Conservation (phyloP, 2,329 filamentous ascomycete species). For the Cytospora schulzeri region DNA sequence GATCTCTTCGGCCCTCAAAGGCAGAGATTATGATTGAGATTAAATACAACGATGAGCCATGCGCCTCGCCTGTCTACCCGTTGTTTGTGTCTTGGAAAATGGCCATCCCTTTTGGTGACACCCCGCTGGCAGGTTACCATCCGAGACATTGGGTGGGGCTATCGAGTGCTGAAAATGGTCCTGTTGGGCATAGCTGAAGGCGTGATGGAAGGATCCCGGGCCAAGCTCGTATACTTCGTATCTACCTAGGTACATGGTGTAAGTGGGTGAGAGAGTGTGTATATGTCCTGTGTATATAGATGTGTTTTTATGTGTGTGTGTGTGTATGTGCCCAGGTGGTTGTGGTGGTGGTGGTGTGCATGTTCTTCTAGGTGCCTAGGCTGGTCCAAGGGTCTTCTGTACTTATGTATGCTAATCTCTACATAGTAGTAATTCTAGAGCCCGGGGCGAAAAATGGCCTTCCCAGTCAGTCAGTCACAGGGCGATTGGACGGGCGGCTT, state of each 20-base stretch:
- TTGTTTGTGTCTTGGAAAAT: not conserved
- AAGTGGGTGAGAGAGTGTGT: not conserved
- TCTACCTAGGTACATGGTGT: not conserved
- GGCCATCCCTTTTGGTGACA: slow-evolving; percentile 1
- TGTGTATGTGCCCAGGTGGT: not conserved
- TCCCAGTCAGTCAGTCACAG: not conserved
- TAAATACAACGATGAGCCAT: not conserved
- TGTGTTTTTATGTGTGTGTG: not conserved
- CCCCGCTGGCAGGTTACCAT: slow-evolving; percentile 3
- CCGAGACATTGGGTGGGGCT: slow-evolving; percentile 14
- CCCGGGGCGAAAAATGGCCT: not conserved
- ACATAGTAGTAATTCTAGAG: not conserved
- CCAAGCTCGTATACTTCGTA: not conserved
- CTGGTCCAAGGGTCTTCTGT: not conserved
- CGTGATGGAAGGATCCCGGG: not conserved
- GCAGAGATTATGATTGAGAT: not conserved
- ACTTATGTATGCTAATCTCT: not conserved
- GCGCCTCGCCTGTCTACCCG: slow-evolving; percentile 2
- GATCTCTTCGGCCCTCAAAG: not conserved
- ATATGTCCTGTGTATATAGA: not conserved
- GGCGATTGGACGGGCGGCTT: not conserved
- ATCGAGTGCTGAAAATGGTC: not conserved
- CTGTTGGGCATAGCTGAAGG: not conserved
- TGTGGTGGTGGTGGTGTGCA: not conserved
- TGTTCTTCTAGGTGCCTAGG: not conserved